phyloP scores from a whole-genome alignment of 805 yeast genomes.

The Saturnispora hagleri region DNA sequence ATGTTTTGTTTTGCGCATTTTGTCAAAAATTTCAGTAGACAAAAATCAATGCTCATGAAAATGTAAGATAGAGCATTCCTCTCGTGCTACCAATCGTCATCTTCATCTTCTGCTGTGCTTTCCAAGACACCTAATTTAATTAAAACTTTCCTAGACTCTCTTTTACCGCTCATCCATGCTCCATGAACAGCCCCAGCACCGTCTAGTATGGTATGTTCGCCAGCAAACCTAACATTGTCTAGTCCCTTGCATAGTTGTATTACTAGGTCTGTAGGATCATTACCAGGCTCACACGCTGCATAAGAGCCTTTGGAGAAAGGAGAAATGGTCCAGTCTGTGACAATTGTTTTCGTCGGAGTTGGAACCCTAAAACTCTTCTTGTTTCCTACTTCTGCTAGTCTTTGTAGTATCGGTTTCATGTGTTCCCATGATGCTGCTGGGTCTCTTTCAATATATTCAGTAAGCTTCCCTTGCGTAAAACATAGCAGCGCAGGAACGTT shows the following conservation, averaged over 20 bases:
- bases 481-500: constrained; percentile 48
- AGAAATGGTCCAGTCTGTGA: constrained; percentile 72
- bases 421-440: constrained; percentile 49
- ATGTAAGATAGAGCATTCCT: too few relatives aligned
- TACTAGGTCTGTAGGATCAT: constrained; percentile 57
- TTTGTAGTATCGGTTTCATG: constrained; percentile 42
- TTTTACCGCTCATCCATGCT: constrained; percentile 61
- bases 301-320: constrained; percentile 78
- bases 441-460: constrained; percentile 46
- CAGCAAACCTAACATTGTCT: constrained; percentile 69
- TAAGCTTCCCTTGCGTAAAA: constrained; percentile 64
- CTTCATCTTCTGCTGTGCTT: constrained; percentile 23
- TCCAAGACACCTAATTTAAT: constrained; percentile 17
- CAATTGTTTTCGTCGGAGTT: constrained; percentile 34
- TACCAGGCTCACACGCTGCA: constrained; percentile 58
- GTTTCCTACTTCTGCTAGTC: constrained; percentile 9
- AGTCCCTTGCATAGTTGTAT: constrained; percentile 53
- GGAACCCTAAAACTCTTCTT: constrained; percentile 15
- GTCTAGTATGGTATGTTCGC: constrained; percentile 79
- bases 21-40: not conserved
- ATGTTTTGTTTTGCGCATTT: not conserved
- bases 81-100: constrained; percentile 25
- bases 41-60: not conserved
- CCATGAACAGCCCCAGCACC: constrained; percentile 93
- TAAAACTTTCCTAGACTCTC: constrained; percentile 24